Base-by-base conservation (phyloP, 2,329 filamentous ascomycete genomes). In the Waltergamsia citrina region DNA sequence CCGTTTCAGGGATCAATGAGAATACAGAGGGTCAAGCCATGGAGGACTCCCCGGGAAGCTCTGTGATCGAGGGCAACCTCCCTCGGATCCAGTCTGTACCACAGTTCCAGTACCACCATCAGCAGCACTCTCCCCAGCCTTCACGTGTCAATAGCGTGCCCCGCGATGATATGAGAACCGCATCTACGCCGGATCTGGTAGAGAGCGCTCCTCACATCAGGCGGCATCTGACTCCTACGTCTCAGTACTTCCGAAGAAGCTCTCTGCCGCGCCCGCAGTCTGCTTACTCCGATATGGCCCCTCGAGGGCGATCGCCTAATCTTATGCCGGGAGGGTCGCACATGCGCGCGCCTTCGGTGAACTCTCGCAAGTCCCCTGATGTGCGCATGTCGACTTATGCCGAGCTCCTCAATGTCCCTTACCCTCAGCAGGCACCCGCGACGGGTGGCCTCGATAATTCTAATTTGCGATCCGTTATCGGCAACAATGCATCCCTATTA, bases 401-500 rank as follows among this genome's bases (percentile, higher is more conserved):
- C 4, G 76, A 81, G 46, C 57, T 81, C 30, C 62, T 79, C 38
- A 79, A 76, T 48, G 63, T 73, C 10, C 84, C 84, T 1, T 94
- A 93, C 53, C 84, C 84, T 17, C 87, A 93, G 55, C 85, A 85
- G 37, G 70, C 67, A 3, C 71, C 74, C 5, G 68, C 76, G 60
- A 56, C 85, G 60, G 49, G 85, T 62, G 51, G 74, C 19, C 69
- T 94, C 39, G 85, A 93, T 56, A 95, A 96, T 52, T 78, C 82
- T 9, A 73, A 82, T 41, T 64, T 98, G 32, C 81, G 85, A 39
- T 78, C 71, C 36, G 79, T 75, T 12, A 79, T 98, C 17, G 92
- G 92, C 29, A 82, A 77, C 51, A 94, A 94, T 62, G 90, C 90
- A 4, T 94, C 88, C 15, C 69, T 98, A 10, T 72, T 98, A 20